Conservation (phyloP, 176 grass and related monocot genomes). For the Carex cristatella region DNA sequence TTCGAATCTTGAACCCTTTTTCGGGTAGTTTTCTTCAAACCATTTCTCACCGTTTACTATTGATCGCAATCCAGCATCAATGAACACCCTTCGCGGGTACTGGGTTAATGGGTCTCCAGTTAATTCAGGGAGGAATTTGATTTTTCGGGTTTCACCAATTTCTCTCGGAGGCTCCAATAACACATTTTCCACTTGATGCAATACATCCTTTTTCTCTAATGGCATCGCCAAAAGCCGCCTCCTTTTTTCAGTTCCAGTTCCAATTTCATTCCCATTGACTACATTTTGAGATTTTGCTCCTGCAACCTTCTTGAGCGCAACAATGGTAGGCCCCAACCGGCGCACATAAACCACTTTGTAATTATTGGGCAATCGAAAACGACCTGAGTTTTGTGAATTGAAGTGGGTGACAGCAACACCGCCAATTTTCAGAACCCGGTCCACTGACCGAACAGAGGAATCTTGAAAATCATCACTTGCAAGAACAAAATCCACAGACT, state of each 20-base stretch:
- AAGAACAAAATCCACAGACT: conserved; percentile 53
- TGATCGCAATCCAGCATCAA: conserved; percentile 4
- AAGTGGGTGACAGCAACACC: conserved; percentile 35
- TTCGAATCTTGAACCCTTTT: conserved; percentile 23
- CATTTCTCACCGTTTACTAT: conserved; percentile 10
- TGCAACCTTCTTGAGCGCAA: conserved; percentile 54
- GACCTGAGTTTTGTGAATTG: conserved; percentile 17
- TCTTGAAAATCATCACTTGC: conserved; percentile 38
- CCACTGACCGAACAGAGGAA: conserved; percentile 30
- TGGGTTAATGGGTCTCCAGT: conserved; percentile 8
- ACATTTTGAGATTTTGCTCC: background rate
- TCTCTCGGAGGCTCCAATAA: conserved; percentile 12
- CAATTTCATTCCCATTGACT: background rate
- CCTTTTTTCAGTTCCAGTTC: background rate
- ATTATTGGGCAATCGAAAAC: conserved; percentile 46
- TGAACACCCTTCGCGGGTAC: conserved; percentile 17
- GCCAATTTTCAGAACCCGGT: conserved; percentile 56
- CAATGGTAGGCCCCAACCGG: conserved; percentile 38
- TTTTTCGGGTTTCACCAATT: conserved; percentile 24
- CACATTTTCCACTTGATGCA: conserved; percentile 16
- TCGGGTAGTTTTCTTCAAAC: conserved; percentile 26
- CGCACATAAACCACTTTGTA: conserved; percentile 49
- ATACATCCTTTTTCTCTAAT: conserved; percentile 12
- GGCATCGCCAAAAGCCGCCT: conserved; percentile 3
- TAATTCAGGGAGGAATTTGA: conserved; percentile 25